These are phyloP conservation scores for Hypsizygus ulmarius DNA, from an alignment of 1,284 basidiomycete genomes.

Conservation along the genomic window DNA sequence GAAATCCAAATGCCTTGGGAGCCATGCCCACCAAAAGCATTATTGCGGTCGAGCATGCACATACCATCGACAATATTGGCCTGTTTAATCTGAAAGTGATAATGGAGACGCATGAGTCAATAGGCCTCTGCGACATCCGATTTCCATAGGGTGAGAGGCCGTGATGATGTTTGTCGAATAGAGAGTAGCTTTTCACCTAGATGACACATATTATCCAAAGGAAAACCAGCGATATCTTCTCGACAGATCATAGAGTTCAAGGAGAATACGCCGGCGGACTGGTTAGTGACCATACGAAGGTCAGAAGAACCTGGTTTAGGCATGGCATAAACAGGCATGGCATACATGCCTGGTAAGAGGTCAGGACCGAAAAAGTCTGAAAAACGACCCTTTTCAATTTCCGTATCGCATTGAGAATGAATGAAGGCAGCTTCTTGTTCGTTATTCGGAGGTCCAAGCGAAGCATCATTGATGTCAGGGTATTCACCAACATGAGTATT, in stretches of 20 bases:
- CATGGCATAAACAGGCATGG: constrained; percentile 22
- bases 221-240: constrained; percentile 17
- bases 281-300: constrained; percentile 37
- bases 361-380: constrained; percentile 27
- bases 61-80: constrained; percentile 24
- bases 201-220: constrained; percentile 24
- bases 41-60: no score
- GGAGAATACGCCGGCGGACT: constrained; percentile 28
- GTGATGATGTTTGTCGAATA: background rate
- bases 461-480: constrained; percentile 1
- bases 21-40: no score
- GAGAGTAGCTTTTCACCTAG: constrained; percentile 20
- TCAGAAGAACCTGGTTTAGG: constrained; percentile 36
- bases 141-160: constrained; percentile 29
- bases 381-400: background rate
- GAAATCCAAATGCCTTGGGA: no score
- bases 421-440: background rate
- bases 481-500: background rate
- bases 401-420: background rate
- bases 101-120: constrained; percentile 32
- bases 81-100: constrained; percentile 40
- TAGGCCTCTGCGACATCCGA: constrained; percentile 38
- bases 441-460: background rate
- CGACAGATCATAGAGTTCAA: constrained; percentile 37
- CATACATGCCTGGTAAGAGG: constrained; percentile 19